Base-by-base conservation (phyloP, 441 rosid genomes). In the Euphorbia celastroides region DNA sequence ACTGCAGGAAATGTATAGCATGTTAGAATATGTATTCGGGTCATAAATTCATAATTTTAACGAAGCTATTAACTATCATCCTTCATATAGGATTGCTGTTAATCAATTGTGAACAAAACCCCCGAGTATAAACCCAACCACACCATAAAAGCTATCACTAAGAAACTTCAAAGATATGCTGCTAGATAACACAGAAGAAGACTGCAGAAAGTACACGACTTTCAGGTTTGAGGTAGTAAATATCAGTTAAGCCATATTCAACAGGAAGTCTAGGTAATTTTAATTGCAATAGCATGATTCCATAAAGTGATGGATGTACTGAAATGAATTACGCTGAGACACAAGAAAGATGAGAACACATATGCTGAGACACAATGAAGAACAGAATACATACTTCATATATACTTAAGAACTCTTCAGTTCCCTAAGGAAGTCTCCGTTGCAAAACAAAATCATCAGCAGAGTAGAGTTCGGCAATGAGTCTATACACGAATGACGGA, bases 401-500 rank as follows among this genome's bases (percentile, higher is more conserved):
- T 51, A 66, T 44, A 74, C 54, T 38, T 17, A 19, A 27, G 23
- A 34, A 36, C 38, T 50, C 22, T 28, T 26, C 54, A 72, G 71
- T 81, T 66, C 77, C 77, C 1, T 78, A 36, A 68, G 82, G 66
- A 62, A 82, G 60, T 74, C 80, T 83, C 64, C 75, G 65, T 74
- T 76, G 84, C 67, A 90, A 73, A 64, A 94, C 97, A 83, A 95
- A 74, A 79, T 95, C 98, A 84, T 86, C 98, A 57, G 96, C 96
- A 25, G 98, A 92, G 82, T 95, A 94, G 82, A 89, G 88, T 74
- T 94, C 99, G 1, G 97, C 96, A 41, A 92, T 90, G 50, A 94
- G 96, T 52, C 98, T 88, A 71, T 88, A 95, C 94, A 95, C 85
- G 82, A 90, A 92, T 16, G 97, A 92, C 34, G 99, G 93, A 75